phyloP scores from a whole-genome alignment of 106 monocot genomes.

The Dendrobium huoshanense region DNA sequence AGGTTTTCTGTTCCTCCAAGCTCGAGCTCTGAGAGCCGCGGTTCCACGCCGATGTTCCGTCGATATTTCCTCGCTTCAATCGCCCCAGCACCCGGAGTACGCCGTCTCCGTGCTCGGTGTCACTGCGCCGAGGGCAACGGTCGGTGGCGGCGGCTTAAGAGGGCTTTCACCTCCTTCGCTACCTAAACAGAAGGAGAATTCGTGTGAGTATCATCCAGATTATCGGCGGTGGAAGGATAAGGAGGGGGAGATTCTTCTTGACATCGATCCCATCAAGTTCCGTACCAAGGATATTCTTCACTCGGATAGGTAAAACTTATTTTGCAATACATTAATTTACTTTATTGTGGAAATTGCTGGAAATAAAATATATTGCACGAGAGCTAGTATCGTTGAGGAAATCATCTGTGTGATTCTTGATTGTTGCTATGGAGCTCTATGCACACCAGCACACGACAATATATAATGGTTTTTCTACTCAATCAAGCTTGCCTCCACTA shows the following conservation, averaged over 20 bases:
- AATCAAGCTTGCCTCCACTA: too few relatives aligned
- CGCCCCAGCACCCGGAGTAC: background rate
- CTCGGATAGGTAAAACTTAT: constrained; percentile 36
- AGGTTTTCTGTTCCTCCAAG: background rate
- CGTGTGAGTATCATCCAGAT: constrained; percentile 43
- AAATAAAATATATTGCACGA: too few relatives aligned
- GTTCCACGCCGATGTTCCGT: background rate
- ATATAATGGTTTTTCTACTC: too few relatives aligned
- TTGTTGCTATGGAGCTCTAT: too few relatives aligned
- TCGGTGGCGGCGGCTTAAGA: background rate
- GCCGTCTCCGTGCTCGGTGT: background rate
- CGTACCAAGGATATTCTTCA: constrained; percentile 75
- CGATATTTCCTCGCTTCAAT: background rate
- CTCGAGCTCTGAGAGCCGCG: background rate
- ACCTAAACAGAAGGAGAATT: background rate
- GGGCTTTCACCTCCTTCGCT: constrained; percentile 5
- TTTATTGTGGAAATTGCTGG: too few relatives aligned
- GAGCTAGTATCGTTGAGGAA: too few relatives aligned
- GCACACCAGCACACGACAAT: too few relatives aligned
- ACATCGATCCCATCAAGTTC: constrained; percentile 41
- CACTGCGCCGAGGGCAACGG: background rate
- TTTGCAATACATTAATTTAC: background rate
- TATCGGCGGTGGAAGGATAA: constrained; percentile 60
- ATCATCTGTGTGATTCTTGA: too few relatives aligned
- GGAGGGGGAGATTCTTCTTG: constrained; percentile 66